Evolutionary conservation across 2,329 filamentous ascomycete species (phyloP).

Genomic region (Neonectria hederae): DNA sequence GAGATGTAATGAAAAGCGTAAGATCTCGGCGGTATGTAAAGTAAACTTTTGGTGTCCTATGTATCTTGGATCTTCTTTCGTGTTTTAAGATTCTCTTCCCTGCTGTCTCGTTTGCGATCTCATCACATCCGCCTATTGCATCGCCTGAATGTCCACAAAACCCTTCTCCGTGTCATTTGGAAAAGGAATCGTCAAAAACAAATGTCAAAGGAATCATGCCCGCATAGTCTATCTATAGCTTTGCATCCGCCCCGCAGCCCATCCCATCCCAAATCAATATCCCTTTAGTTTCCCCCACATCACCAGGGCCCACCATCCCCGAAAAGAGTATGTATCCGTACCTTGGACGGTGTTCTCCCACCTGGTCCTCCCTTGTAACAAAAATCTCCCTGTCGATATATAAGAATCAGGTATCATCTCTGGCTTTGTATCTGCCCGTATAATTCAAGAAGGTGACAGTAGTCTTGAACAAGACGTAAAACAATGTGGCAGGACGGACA

Average conservation of each 20-base stretch:
- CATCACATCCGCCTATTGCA: background rate
- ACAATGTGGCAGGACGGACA: conserved; percentile 10
- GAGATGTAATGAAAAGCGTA: conserved; percentile 2
- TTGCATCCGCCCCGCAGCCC: background rate
- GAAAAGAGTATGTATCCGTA: background rate
- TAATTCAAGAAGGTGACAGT: conserved; percentile 22
- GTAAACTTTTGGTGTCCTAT: conserved; percentile 2
- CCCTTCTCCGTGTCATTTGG: background rate
- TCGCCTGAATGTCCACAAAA: background rate
- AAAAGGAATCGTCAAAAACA: background rate
- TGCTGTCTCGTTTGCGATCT: background rate
- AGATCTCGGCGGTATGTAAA: background rate
- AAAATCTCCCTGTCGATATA: conserved; percentile 10
- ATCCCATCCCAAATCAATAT: conserved; percentile 1
- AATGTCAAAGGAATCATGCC: conserved; percentile 20
- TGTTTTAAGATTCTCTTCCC: background rate
- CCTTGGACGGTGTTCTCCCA: conserved; percentile 2
- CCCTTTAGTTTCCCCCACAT: conserved; percentile 1
- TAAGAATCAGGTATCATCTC: conserved; percentile 8
- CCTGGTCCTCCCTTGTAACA: conserved; percentile 1
- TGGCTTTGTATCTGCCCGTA: conserved; percentile 15
- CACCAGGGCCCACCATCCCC: background rate
- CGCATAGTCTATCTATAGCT: conserved; percentile 31
- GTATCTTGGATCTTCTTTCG: background rate
- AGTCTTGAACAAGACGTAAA: conserved; percentile 13